Conservation (phyloP, 495 filamentous ascomycete genomes). For the Annulohypoxylon bovei region DNA sequence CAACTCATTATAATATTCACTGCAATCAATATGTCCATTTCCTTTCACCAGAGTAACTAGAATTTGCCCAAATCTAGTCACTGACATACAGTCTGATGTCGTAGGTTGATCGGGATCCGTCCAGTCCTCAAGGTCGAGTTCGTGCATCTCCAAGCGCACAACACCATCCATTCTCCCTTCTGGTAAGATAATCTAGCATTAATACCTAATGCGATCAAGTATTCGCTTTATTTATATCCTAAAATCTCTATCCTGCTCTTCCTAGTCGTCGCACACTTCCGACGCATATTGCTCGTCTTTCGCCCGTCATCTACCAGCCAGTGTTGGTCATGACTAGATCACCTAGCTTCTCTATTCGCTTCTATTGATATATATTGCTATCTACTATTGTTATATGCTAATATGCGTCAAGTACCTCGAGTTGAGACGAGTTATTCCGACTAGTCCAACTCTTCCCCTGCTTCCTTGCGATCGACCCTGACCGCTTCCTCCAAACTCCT, state of each 20-base stretch:
- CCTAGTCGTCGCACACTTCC: slow-evolving; percentile 18
- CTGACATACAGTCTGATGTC: slow-evolving; percentile 26
- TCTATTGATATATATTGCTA: background rate
- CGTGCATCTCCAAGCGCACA: slow-evolving; percentile 47
- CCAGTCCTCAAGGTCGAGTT: slow-evolving; percentile 44
- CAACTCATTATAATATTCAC: slow-evolving; percentile 28
- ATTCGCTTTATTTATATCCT: slow-evolving; percentile 33
- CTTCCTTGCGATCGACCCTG: slow-evolving; percentile 44
- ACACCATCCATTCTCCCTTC: slow-evolving; percentile 46
- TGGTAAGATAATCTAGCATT: slow-evolving; percentile 53
- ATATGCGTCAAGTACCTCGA: slow-evolving; percentile 14
- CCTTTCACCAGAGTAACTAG: slow-evolving; percentile 4
- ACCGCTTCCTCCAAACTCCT: slow-evolving; percentile 35
- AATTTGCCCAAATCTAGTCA: slow-evolving; percentile 17
- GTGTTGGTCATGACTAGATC: slow-evolving; percentile 29
- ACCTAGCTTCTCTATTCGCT: slow-evolving; percentile 5
- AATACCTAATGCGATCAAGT: slow-evolving; percentile 52
- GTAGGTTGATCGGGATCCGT: slow-evolving; percentile 45
- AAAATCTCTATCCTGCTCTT: slow-evolving; percentile 20
- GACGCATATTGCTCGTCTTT: slow-evolving; percentile 9
- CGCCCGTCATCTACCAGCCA: slow-evolving; percentile 27
- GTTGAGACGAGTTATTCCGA: slow-evolving; percentile 14
- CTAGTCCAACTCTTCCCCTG: slow-evolving; percentile 23
- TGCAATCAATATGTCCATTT: background rate
- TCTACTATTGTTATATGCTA: slow-evolving; percentile 11